Conservation (phyloP, 805 yeast species). For the Sugiyamaella boreocaroliniensis region DNA sequence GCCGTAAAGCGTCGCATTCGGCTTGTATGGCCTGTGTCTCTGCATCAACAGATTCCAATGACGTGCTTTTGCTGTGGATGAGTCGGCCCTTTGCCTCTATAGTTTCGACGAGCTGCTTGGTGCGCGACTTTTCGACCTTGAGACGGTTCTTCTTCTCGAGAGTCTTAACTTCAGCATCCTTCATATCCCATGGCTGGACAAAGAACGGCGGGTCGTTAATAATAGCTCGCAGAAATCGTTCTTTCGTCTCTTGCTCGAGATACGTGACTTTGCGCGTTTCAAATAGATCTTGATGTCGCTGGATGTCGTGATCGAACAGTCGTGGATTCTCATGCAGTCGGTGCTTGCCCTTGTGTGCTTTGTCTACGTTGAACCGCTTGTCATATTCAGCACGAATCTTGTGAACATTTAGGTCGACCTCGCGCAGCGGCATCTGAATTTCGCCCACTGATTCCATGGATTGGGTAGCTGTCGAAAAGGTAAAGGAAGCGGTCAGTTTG, state of each 20-base stretch:
- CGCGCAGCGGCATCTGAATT: not conserved
- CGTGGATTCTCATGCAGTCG: conserved; percentile 17
- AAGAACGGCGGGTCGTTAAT: conserved; percentile 31
- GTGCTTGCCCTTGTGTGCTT: conserved; percentile 7
- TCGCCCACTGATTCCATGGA: not conserved
- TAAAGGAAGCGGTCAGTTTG: not conserved
- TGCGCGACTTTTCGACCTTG: conserved; percentile 25
- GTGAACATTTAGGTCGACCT: conserved; percentile 10
- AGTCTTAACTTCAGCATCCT: conserved; percentile 26
- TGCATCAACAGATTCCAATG: conserved; percentile 27
- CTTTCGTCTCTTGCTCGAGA: conserved; percentile 66
- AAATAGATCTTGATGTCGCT: conserved; percentile 28
- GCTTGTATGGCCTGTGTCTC: conserved; percentile 28
- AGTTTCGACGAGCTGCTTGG: conserved; percentile 17
- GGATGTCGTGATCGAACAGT: conserved; percentile 15
- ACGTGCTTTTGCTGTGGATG: conserved; percentile 19
- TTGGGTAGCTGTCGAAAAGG: not conserved
- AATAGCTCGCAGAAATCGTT: conserved; percentile 52
- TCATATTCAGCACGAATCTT: conserved; percentile 11
- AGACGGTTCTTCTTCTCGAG: conserved; percentile 27
- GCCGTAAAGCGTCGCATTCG: conserved; percentile 25
- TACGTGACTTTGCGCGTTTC: conserved; percentile 57
- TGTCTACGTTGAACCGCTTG: conserved; percentile 5
- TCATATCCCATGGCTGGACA: conserved; percentile 33
- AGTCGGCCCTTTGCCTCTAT: conserved; percentile 19